Evolutionary conservation across 768 basidiomycete genomes (phyloP).

Genomic region (Russula foetens): DNA sequence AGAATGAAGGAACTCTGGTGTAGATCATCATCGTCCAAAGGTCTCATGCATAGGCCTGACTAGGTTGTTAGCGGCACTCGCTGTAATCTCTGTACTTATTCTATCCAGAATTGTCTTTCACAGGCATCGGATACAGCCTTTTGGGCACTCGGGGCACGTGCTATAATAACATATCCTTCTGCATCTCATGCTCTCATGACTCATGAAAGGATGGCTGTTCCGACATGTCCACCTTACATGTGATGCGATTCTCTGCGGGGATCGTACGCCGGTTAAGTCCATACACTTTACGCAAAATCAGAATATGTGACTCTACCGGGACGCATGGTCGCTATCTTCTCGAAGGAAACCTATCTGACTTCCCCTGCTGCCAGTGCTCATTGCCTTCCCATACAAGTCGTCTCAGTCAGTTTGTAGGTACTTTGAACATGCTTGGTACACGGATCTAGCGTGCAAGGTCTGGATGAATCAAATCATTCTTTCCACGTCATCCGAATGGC

Average conservation of each 20-base stretch:
- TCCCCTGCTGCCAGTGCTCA: no score
- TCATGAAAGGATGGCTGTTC: not conserved
- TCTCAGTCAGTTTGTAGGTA: not conserved
- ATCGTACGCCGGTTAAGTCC: not conserved
- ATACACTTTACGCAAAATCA: not conserved
- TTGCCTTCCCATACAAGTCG: no score
- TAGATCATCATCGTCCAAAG: constrained; percentile 18
- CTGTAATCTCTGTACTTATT: constrained; percentile 20
- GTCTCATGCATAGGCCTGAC: constrained; percentile 5
- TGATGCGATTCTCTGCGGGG: not conserved
- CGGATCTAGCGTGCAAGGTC: not conserved
- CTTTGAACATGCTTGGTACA: not conserved
- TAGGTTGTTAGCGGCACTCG: constrained; percentile 12
- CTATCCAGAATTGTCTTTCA: constrained; percentile 14
- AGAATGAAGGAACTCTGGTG: constrained; percentile 50
- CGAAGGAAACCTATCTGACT: not conserved
- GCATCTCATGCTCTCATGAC: not conserved
- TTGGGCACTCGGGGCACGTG: constrained; percentile 10
- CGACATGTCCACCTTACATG: not conserved
- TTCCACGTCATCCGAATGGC: not conserved
- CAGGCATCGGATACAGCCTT: constrained; percentile 11
- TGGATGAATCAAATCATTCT: not conserved
- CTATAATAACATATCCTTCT: constrained; percentile 13
- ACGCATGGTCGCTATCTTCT: not conserved
- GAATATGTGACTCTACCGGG: not conserved